Conservation (phyloP, 2,329 filamentous ascomycete genomes). For the Ophiocordyceps sinensis region DNA sequence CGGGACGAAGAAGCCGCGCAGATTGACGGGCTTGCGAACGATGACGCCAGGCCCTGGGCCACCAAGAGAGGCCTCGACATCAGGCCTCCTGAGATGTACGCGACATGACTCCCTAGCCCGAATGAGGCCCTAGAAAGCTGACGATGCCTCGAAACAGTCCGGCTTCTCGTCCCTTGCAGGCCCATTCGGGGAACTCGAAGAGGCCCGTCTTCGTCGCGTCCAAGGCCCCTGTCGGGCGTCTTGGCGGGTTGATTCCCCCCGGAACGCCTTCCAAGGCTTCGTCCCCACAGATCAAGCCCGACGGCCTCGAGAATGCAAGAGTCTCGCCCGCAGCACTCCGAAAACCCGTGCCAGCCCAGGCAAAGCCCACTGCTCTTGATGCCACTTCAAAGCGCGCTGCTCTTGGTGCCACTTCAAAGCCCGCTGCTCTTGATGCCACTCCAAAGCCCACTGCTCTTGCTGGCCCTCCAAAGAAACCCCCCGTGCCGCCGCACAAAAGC, state of each 20-base stretch:
- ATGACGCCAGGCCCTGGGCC: slow-evolving; percentile 9
- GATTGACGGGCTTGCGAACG: slow-evolving; percentile 8
- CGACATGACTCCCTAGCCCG: not conserved
- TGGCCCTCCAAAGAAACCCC: not conserved
- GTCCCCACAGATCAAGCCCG: no score
- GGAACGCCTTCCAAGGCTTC: no score
- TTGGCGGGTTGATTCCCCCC: no score
- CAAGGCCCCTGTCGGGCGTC: no score
- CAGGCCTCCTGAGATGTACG: not conserved
- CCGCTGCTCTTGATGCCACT: not conserved
- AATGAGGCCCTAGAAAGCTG: not conserved
- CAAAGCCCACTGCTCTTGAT: not conserved
- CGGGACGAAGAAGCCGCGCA: slow-evolving; percentile 9
- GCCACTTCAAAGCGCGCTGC: not conserved
- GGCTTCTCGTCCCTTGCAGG: no score
- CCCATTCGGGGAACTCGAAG: no score
- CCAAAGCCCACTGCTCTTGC: not conserved
- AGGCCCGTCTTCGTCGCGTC: no score
- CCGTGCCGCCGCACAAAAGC: not conserved
- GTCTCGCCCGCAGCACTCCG: no score
- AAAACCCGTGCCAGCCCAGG: no score
- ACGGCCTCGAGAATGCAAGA: no score
- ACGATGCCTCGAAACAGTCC: no score
- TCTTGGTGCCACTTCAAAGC: not conserved
- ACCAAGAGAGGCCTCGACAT: not conserved